Percentiles rank a stretch among this genome's conserved stretches.
phyloP scores from a whole-genome alignment of 306 rosid species.

The Lagenaria siceraria region DNA sequence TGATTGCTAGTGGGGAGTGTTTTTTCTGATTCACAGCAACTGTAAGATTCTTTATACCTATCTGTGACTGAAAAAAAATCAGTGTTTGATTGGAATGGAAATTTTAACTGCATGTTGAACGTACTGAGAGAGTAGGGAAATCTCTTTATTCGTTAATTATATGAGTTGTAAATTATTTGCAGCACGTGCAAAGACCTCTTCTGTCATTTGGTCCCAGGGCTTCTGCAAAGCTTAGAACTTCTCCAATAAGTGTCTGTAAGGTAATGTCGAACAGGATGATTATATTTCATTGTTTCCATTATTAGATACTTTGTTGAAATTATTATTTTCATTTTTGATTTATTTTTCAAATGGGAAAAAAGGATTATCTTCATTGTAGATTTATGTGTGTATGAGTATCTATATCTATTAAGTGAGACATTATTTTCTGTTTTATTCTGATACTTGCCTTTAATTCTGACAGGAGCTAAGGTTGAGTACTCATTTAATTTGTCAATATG shows the following conservation, averaged over 20 bases:
- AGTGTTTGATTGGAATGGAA: not conserved
- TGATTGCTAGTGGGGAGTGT: not conserved
- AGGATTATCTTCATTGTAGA: not conserved
- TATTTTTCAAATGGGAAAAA: not conserved
- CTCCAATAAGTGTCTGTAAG: conserved; percentile 76
- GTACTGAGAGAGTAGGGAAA: not conserved
- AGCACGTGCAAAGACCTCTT: conserved; percentile 93
- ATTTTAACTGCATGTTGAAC: not conserved
- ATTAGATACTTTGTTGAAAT: not conserved
- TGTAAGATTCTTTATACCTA: not conserved
- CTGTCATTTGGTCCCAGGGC: conserved; percentile 93
- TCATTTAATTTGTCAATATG: conserved; percentile 70
- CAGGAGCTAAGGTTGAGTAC: conserved; percentile 86
- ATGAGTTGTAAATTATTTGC: conserved; percentile 11
- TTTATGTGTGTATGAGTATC: not conserved
- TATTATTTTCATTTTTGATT: not conserved
- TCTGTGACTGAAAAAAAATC: not conserved
- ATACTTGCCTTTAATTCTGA: conserved; percentile 11
- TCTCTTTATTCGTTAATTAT: not conserved
- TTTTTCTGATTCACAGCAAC: not conserved
- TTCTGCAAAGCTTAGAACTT: conserved; percentile 71
- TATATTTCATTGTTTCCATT: conserved; percentile 16
- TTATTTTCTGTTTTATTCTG: conserved; percentile 5
- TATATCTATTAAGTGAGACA: not conserved
- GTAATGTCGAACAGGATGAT: conserved; percentile 25